A percentile compares a stretch with the other conserved stretches of the same genome.
phyloP scores from a whole-genome alignment of 2,329 filamentous ascomycete genomes.

The Fusarium sp. region DNA sequence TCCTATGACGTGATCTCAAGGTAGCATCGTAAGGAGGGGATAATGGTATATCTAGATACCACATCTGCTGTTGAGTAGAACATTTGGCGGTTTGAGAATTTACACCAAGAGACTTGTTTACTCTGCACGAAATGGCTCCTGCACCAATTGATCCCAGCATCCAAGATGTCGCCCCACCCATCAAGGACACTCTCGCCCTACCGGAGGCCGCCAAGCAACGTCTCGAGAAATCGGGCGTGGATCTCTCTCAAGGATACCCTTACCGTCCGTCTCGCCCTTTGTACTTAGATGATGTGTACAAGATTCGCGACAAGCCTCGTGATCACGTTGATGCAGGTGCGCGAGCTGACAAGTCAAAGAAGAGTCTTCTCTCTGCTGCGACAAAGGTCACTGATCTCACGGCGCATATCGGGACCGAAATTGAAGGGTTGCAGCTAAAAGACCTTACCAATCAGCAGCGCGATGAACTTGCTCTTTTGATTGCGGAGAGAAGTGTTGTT shows the following conservation, averaged over 20 bases:
- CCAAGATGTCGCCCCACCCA: slow-evolving; percentile 69
- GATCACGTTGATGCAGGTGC: slow-evolving; percentile 70
- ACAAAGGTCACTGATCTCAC: slow-evolving; percentile 72
- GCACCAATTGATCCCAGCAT: slow-evolving; percentile 71
- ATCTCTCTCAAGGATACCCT: slow-evolving; percentile 76
- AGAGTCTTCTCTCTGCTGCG: slow-evolving; percentile 67
- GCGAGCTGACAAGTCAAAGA: slow-evolving; percentile 74
- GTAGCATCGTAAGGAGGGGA: background rate
- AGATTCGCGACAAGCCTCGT: slow-evolving; percentile 67
- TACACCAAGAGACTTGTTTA: fast-evolving
- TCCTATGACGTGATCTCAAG: slow-evolving; percentile 24
- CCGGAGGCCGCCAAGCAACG: slow-evolving; percentile 67
- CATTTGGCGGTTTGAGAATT: fast-evolving
- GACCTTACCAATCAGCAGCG: slow-evolving; percentile 68
- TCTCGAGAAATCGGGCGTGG: slow-evolving; percentile 74
- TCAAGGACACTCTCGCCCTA: slow-evolving; percentile 72
- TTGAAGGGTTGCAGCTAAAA: slow-evolving; percentile 71
- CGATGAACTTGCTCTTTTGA: slow-evolving; percentile 70
- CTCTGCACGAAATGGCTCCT: slow-evolving; percentile 57
- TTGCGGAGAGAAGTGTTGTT: slow-evolving; percentile 73
- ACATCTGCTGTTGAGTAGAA: fast-evolving
- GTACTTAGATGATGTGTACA: slow-evolving; percentile 76
- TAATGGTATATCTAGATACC: slow-evolving; percentile 8
- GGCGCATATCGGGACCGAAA: slow-evolving; percentile 71
- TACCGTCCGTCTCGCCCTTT: slow-evolving; percentile 75